A percentile compares a stretch with the other conserved stretches of the same genome.
These are phyloP conservation scores for Schoenoplectus tabernaemontani DNA, from an alignment of 202 grass and related monocot species.

Conservation along the genomic window DNA sequence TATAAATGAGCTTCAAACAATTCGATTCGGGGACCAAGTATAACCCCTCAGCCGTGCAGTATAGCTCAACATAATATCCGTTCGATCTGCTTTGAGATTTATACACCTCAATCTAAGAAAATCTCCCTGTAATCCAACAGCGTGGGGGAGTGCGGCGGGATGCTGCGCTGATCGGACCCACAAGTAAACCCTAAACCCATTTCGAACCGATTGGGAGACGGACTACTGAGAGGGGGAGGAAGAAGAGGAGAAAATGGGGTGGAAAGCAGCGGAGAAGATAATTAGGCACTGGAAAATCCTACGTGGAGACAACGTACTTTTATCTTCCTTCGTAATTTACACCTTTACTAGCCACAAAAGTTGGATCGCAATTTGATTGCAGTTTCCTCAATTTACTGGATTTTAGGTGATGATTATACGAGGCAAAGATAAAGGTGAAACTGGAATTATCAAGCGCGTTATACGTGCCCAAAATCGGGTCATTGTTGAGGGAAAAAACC, in stretches of 20 bases:
- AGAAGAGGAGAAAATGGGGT: slow-evolving; percentile 42
- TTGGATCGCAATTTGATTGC: neutral
- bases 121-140: no score
- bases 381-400: neutral
- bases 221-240: neutral
- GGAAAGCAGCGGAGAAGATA: slow-evolving; percentile 89
- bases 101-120: no score
- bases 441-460: slow-evolving; percentile 78
- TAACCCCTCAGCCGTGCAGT: no score
- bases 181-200: slow-evolving; percentile 22
- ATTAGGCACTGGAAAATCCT: slow-evolving; percentile 92
- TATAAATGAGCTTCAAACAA: no score
- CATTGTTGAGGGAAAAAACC: slow-evolving; percentile 95
- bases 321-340: neutral
- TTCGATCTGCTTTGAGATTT: no score
- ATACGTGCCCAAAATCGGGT: slow-evolving; percentile 87
- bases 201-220: neutral
- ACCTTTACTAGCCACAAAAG: neutral
- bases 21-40: no score
- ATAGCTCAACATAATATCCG: no score
- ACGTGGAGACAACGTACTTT: slow-evolving; percentile 70
- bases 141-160: no score
- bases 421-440: slow-evolving; percentile 89
- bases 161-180: no score
- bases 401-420: slow-evolving; percentile 90